Base-by-base conservation (phyloP, 116 monocot genomes). In the Trichopus zeylanicus region DNA sequence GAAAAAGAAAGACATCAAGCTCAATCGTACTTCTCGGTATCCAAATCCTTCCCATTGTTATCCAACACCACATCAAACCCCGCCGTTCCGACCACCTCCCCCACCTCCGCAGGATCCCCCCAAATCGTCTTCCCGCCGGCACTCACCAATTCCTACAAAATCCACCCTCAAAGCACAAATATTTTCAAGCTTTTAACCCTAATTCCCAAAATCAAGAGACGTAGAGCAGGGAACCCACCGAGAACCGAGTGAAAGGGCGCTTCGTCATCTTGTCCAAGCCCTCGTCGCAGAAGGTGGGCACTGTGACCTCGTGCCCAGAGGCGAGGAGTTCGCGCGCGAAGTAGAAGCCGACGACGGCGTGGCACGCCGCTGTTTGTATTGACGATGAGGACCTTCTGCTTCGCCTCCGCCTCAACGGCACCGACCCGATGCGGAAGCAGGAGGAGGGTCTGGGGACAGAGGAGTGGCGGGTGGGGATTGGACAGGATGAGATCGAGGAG, bases 41-140 rank as follows among this genome's bases (percentile, higher is more conserved):
- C 89, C 46, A 89, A 65, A 74, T 94, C 86, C 64, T 94, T 94
- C 60, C 94, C 94, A 75, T 94, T 94, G 39, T 94, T 94, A 7
- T 94, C 94, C 47, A 94, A 42, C 18, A 94, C 86, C 1, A 86
- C 89, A 72, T 89, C 89, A 65, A 89, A 94, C 18, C 67, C 55
- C 1, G 56, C 74, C 16, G 60, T 72, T n/a, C 75, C 86, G 24
- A 83, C 81, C 20, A 78, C 61, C n/a, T 78, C 76, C 42, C 66
- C 86, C 29, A 86, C 77, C 22, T 89, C 81, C 9, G 79, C 67
- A 0, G 94, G 83, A 21, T 86, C 70, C 6, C 94, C 94, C 94
- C 94, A 94, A 33, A 94, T 81, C 35, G 89, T 89, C 53, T 58
- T 24, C 12, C 80, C 94, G 6, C 94, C 94, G 25, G 75, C 78